Percentiles rank a stretch among this genome's conserved stretches.
Conservation (phyloP, 2,329 filamentous ascomycete species). For the Epichloe brachyelytri region DNA sequence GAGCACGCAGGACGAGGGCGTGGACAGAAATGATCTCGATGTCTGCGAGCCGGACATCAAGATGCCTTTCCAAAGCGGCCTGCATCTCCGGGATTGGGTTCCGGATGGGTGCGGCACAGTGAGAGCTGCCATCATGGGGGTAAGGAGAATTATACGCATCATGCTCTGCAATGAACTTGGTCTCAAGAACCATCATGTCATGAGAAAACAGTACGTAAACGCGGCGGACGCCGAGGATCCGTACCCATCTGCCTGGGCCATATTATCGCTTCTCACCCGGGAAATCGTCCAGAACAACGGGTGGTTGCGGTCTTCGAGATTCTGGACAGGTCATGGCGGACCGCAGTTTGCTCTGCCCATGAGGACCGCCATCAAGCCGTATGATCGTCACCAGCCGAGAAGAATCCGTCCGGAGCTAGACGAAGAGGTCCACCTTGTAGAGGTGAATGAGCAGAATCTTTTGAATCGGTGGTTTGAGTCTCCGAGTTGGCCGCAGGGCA, state of each 20-base stretch:
- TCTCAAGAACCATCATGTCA: slow-evolving; percentile 2
- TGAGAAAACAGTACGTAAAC: slow-evolving; percentile 4
- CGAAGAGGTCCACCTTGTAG: background rate
- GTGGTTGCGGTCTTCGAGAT: background rate
- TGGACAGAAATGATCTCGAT: background rate
- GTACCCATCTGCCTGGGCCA: slow-evolving; percentile 1
- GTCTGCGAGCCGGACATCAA: background rate
- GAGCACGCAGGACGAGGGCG: background rate
- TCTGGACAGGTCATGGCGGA: slow-evolving; percentile 7
- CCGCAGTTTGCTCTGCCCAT: slow-evolving; percentile 9
- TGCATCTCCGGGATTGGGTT: slow-evolving; percentile 7
- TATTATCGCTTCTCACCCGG: background rate
- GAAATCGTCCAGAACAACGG: background rate
- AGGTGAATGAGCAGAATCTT: background rate
- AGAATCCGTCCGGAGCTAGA: background rate
- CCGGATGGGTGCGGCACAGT: slow-evolving; percentile 3
- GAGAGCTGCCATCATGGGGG: slow-evolving; percentile 1
- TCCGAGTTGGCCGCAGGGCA: background rate
- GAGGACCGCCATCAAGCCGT: slow-evolving; percentile 7
- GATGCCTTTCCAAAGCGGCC: background rate
- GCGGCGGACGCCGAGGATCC: background rate
- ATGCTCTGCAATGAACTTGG: slow-evolving; percentile 11
- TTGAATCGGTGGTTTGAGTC: background rate
- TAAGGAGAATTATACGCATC: slow-evolving; percentile 5
- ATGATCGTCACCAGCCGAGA: background rate